phyloP scores from a whole-genome alignment of 805 yeast species.

The Kodamaea restingae region DNA sequence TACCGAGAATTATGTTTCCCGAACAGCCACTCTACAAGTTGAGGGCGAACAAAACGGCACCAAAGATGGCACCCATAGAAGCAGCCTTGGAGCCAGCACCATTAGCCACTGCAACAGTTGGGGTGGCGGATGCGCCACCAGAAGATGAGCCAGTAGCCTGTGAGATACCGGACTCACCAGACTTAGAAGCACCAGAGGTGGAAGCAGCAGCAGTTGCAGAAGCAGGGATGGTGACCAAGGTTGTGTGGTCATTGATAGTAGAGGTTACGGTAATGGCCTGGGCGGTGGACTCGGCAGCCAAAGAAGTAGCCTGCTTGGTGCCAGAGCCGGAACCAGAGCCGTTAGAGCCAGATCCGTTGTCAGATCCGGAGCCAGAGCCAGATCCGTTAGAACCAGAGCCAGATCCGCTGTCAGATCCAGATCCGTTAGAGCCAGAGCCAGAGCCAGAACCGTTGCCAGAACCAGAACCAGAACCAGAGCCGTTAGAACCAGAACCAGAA shows the following conservation, averaged over 20 bases:
- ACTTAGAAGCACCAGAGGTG: background rate
- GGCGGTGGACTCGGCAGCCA: background rate
- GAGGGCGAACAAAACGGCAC: constrained; percentile 11
- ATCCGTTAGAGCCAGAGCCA: constrained; percentile 1
- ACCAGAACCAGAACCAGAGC: constrained; percentile 3
- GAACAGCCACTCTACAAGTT: constrained; percentile 3
- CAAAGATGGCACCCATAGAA: constrained; percentile 10
- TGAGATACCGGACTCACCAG: too few species aligned
- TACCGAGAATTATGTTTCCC: too few species aligned
- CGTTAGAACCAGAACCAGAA: background rate
- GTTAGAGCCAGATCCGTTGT: background rate
- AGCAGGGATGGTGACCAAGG: constrained; percentile 7
- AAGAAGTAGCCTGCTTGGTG: background rate
- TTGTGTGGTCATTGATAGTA: constrained; percentile 6
- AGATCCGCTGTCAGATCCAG: background rate
- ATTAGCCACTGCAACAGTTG: constrained; percentile 10
- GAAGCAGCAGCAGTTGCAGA: constrained; percentile 3
- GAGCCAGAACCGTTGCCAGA: constrained; percentile 5
- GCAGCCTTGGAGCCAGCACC: constrained; percentile 9
- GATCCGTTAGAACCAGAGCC: background rate
- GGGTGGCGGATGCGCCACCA: constrained; percentile 1
- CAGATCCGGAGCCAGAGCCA: background rate
- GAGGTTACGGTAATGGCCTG: constrained; percentile 7
- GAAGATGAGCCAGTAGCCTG: too few species aligned
- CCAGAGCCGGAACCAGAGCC: background rate